phyloP scores from a whole-genome alignment of 768 basidiomycete species.

The Serendipita indica region DNA sequence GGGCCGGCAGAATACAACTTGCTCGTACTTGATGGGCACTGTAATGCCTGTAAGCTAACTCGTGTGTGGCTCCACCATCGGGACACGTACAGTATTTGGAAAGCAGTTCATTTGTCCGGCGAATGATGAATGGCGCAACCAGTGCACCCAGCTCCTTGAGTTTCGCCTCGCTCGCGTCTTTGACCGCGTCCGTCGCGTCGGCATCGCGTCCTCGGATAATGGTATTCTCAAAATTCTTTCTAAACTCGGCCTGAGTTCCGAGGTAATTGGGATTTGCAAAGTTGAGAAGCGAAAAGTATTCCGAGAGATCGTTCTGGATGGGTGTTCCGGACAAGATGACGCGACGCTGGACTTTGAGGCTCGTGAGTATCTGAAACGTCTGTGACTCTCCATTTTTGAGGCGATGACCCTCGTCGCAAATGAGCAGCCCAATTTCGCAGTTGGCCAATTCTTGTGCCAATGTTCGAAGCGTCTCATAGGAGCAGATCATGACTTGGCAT shows the following conservation, averaged over 20 bases:
- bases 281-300: constrained; percentile 86
- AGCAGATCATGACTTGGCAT: constrained; percentile 84
- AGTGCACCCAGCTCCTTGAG: constrained; percentile 77
- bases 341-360: constrained; percentile 72
- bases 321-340: constrained; percentile 92
- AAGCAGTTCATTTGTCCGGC: constrained; percentile 82
- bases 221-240: constrained; percentile 86
- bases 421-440: constrained; percentile 76
- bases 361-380: constrained; percentile 73
- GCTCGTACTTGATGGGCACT: constrained; percentile 99
- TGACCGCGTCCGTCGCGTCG: constrained; percentile 61
- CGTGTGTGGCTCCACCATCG: neutral
- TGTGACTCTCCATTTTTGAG: constrained; percentile 91
- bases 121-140: constrained; percentile 88
- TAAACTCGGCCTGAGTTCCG: constrained; percentile 77
- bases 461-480: constrained; percentile 87
- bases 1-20: constrained; percentile 84
- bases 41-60: neutral
- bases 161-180: constrained; percentile 75
- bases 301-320: constrained; percentile 88
- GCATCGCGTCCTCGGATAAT: constrained; percentile 87
- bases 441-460: constrained; percentile 59
- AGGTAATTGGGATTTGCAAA: constrained; percentile 88
- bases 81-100: constrained; percentile 75
- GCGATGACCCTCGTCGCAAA: constrained; percentile 94